These are phyloP conservation scores for Brassica nigra DNA, from an alignment of 345 rosid genomes.

Conservation along the genomic window DNA sequence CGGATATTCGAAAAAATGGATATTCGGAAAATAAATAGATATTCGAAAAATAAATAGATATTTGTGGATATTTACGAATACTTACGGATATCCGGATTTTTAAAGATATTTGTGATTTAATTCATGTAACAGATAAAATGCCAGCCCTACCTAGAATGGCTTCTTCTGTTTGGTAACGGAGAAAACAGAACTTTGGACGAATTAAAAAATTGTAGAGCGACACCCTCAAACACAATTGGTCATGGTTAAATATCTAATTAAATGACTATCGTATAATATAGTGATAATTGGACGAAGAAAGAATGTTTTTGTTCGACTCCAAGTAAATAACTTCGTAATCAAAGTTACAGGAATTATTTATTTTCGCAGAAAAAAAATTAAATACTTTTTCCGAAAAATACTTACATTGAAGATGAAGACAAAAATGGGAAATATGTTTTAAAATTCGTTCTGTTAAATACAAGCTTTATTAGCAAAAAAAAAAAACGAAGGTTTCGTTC, in stretches of 20 bases:
- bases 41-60: too few species aligned
- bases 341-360: neutral
- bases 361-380: neutral
- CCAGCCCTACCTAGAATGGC: neutral
- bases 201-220: neutral
- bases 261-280: conserved; percentile 3
- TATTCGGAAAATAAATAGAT: too few species aligned
- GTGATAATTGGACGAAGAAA: neutral
- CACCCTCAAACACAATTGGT: neutral
- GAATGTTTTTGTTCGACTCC: neutral
- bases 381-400: neutral
- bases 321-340: neutral
- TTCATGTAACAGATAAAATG: too few species aligned
- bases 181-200: neutral
- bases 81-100: too few species aligned
- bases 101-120: too few species aligned
- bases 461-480: too few species aligned
- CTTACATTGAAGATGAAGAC: neutral
- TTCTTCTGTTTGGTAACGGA: neutral
- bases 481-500: too few species aligned
- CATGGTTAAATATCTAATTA: neutral
- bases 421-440: neutral
- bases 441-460: too few species aligned
- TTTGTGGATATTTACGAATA: too few species aligned
- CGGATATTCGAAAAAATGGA: too few species aligned